Evolutionary conservation across 176 grass and related monocot species (phyloP), one percentile per base, ranked within the genome.

Genomic region (Puccinellia tenuiflora): DNA sequence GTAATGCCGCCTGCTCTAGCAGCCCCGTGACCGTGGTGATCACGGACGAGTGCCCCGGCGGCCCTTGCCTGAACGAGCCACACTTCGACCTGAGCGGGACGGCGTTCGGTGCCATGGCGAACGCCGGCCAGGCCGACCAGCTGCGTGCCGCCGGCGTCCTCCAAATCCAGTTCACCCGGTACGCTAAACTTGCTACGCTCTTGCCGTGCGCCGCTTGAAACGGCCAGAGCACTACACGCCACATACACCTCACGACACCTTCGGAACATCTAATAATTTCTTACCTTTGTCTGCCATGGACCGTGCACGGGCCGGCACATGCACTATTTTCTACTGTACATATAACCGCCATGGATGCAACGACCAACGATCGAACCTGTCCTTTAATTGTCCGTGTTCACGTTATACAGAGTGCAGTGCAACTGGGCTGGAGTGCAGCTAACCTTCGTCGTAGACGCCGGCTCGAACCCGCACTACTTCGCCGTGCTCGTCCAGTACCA

Each of bases 11-110:
- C 1, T 95, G 93, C 64, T 95, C 93, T 3, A 83, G 79, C 25
- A 71, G 43, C 29, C 82, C 93, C 18, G 90, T 90, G 28, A 92
- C 81, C 0, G 85, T 92, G 1, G 93, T 88, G 40, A 61, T 95
- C 85, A 95, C 90, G 4, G 93, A 95, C 68, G 15, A 63, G 25
- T 84, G 93, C 67, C 85, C 90, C 64, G 68, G 81, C 18, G 92
- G 92, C 7, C 20, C 54, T 7, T 95, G 87, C 68, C 67, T 88
- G 28, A 37, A 42, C 0, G 82, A 92, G 45, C 59, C 87, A 8
- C 93, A 95, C 66, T 95, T 95, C 78, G 93, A 95, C 85, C 59
- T 95, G 68, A 95, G 93, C 68, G 90, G 93, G 29, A 83, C 90
- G 30, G 87, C 90, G 12, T 95, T 95, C 38, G 93, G 93, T 0